Conservation (phyloP, 1,139 yeast genomes). For the Taphrina pruni region DNA sequence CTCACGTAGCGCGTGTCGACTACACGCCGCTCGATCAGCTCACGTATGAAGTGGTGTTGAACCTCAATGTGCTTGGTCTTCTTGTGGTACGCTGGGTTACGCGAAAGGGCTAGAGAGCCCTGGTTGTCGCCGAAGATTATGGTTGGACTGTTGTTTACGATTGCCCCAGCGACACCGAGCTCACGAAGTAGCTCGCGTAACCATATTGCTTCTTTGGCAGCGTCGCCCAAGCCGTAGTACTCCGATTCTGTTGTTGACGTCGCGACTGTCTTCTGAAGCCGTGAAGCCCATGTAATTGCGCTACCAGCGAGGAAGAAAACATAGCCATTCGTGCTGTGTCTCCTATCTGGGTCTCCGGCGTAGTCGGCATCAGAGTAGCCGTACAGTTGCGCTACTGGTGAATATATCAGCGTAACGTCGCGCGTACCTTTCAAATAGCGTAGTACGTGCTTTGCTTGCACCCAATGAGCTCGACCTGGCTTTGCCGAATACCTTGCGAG, state of each 20-base stretch:
- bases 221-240: conserved; percentile 2
- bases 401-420: conserved; percentile 1
- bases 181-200: neutral
- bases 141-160: neutral
- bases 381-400: neutral
- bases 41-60: conserved; percentile 43
- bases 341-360: conserved; percentile 26
- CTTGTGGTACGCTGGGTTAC: conserved; percentile 44
- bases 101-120: conserved; percentile 44
- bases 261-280: conserved; percentile 1
- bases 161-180: neutral
- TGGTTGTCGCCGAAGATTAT: conserved; percentile 45
- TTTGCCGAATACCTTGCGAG: conserved; percentile 42
- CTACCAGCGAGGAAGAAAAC: neutral
- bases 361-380: conserved; percentile 44
- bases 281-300: neutral
- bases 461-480: conserved; percentile 41
- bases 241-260: conserved; percentile 15
- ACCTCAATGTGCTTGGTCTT: conserved; percentile 46
- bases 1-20: neutral
- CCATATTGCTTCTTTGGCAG: conserved; percentile 17
- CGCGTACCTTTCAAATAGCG: conserved; percentile 37
- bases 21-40: neutral
- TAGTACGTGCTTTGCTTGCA: conserved; percentile 43
- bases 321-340: neutral